A percentile compares a stretch with the other conserved stretches of the same genome.
These are phyloP conservation scores for Eudorina sp. DNA, from an alignment of 139 green algal species.

Conservation along the genomic window DNA sequence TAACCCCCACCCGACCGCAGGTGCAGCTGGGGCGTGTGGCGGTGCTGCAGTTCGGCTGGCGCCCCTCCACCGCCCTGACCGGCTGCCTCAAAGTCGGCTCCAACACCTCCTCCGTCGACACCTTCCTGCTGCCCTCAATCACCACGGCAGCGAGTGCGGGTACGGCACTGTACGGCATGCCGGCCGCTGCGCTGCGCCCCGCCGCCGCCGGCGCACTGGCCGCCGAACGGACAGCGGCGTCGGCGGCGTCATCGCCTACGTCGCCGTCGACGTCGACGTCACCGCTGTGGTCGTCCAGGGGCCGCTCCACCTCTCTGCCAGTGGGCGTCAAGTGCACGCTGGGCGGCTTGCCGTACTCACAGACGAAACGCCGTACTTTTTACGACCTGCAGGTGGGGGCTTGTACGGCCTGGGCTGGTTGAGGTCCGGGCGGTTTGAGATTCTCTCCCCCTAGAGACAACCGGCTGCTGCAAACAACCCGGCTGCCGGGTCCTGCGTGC, in stretches of 20 bases:
- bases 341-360: neutral
- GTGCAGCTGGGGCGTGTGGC: neutral
- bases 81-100: neutral
- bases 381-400: slow-evolving; percentile 16
- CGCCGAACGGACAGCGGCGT: neutral
- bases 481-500: too few relatives aligned
- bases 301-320: neutral
- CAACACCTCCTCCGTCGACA: neutral
- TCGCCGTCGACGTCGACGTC: too few relatives aligned
- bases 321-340: neutral
- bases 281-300: too few relatives aligned
- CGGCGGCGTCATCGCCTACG: too few relatives aligned
- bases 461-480: too few relatives aligned
- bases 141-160: too few relatives aligned
- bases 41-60: neutral
- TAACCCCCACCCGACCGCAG: too few relatives aligned
- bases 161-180: neutral
- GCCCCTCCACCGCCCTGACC: neutral
- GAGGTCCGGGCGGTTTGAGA: too few relatives aligned
- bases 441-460: too few relatives aligned
- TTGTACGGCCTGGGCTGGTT: too few relatives aligned
- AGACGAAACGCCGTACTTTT: neutral
- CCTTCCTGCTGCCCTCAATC: neutral
- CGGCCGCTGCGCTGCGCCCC: neutral
- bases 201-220: neutral